Base-by-base conservation (phyloP, 192 early-diverging fungal species). In the Rhizophagus clarus region DNA sequence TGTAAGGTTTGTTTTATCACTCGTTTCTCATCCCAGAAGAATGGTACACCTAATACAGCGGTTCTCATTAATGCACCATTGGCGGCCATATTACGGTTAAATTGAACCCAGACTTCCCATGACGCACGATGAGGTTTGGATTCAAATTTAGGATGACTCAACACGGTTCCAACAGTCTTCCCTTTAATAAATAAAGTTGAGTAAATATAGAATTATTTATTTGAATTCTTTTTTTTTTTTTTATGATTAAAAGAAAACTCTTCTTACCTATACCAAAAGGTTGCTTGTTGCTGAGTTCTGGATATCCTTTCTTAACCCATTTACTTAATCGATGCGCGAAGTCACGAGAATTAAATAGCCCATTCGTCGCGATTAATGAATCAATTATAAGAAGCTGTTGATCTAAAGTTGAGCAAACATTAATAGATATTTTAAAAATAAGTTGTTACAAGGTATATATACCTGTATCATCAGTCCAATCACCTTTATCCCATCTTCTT, bases 341-440 rank as follows among this genome's bases (percentile, higher is more conserved):
- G 42, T 88, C 83, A 64, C 79, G 74, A 10, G 76, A 69, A 64
- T 90, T 83, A 22, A 93, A 87, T 8, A 79, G 37, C 1, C 87
- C 91, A 80, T 86, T 82, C n/a, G 74, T 63, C 20, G 83, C 80
- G 28, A 89, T 76, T 42, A 92, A 71, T 37, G 88, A 84, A 63
- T 90, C 83, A 11, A 90, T 77, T 5, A 93, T 29, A 17, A 92
- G 80, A 26, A 93, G 66, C 45, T 85, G 79, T 72, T 93, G 92
- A 72, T 93, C 92, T 56, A 88, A 84, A 80, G 9, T 88, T 87
- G 72, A 45, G 72, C 76, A 84, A 82, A 86, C 45, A 82, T 81
- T 81, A 64, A 29, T 28, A 64, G 7, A 8, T 40, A 40, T 40
- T 40, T 40, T 40, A 40, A 0, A 40, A 37, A 6, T 37, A 37